A percentile compares a stretch with the other conserved stretches of the same genome.
Conservation (phyloP, 2,329 filamentous ascomycete species). For the Byssochlamys sp. region DNA sequence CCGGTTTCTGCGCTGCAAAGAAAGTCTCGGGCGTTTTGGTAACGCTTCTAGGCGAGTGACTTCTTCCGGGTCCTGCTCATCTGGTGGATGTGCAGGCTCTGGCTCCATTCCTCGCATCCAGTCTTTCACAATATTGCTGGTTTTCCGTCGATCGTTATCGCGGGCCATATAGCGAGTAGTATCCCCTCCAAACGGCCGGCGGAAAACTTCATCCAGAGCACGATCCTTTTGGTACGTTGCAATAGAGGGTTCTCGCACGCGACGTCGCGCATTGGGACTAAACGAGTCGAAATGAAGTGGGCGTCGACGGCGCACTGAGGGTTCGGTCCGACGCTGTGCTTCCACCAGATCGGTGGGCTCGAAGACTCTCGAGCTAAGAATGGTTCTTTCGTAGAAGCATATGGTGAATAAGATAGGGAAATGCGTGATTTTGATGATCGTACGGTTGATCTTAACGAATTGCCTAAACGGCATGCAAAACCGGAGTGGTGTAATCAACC, state of each 20-base stretch:
- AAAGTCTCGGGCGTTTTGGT: conserved; percentile 40
- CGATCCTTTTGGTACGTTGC: conserved; percentile 82
- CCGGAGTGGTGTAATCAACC: conserved; percentile 73
- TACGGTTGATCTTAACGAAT: conserved; percentile 80
- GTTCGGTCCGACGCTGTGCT: conserved; percentile 46
- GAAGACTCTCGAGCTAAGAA: conserved; percentile 66
- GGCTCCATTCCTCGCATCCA: conserved; percentile 71
- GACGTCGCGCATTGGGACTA: conserved; percentile 52
- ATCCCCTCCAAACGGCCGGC: conserved; percentile 55
- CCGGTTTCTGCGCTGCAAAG: conserved; percentile 33
- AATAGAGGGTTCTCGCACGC: conserved; percentile 75
- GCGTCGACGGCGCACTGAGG: conserved; percentile 48
- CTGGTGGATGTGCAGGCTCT: conserved; percentile 47
- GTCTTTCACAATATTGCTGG: conserved; percentile 69
- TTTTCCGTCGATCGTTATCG: conserved; percentile 57
- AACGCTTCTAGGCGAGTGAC: conserved; percentile 49
- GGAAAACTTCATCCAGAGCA: conserved; percentile 84
- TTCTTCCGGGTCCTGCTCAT: conserved; percentile 51
- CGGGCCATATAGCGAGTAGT: conserved; percentile 49
- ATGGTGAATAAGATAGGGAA: conserved; percentile 79
- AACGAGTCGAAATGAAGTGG: conserved; percentile 55
- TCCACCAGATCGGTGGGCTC: conserved; percentile 83
- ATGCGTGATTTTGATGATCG: conserved; percentile 82
- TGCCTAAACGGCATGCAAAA: conserved; percentile 69
- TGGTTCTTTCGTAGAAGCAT: conserved; percentile 73